Evolutionary conservation across 1,284 basidiomycete genomes (phyloP), one percentile per base, ranked within the genome.

Genomic region (Rhizoctonia solani): DNA sequence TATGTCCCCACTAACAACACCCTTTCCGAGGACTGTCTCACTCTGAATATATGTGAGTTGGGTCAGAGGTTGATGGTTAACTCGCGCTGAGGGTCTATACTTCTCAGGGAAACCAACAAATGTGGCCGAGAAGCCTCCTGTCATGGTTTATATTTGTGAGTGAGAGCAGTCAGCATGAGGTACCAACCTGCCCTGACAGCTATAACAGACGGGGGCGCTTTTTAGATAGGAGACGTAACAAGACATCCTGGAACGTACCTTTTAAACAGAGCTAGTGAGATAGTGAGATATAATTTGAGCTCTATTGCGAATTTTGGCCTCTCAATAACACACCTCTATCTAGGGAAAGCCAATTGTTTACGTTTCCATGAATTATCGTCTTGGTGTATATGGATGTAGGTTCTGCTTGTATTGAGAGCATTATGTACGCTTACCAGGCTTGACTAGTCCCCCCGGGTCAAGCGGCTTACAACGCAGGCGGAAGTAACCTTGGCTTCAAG

Each of bases 21-120:
- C n/a, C n/a, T n/a, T 6, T 73, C 71, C 16, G 79, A 80, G 68
- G 77, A 80, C 70, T 80, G 79, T 70, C 71, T 80, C 34, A 75
- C 73, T 44, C 69, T 80, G 37, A 79, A 79, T 69, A 72, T 80
- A 27, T 77, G 72, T 47, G 69, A 72, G 14, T 50, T 39, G n/a
- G n/a, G n/a, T 16, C 16, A 8, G 16, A 16, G 37, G 75, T 76
- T 1, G 41, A 46, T 14, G 73, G 73, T 0, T 59, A 59, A 0
- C 71, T n/a, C 70, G 29, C 69, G 63, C 16, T 53, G 49, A 13
- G 55, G 68, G 13, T 68, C 68, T 32, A 72, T 61, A 37, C 8
- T 39, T 8, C 8, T 8, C 16, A 16, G 11, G 19, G 8, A 27
- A 21, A 29, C 59, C 59, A 52, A 52, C 59, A 30, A 63, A 63